Evolutionary conservation across 2,329 filamentous ascomycete genomes (phyloP).

Genomic region (Phyllosticta paracitricarpa): DNA sequence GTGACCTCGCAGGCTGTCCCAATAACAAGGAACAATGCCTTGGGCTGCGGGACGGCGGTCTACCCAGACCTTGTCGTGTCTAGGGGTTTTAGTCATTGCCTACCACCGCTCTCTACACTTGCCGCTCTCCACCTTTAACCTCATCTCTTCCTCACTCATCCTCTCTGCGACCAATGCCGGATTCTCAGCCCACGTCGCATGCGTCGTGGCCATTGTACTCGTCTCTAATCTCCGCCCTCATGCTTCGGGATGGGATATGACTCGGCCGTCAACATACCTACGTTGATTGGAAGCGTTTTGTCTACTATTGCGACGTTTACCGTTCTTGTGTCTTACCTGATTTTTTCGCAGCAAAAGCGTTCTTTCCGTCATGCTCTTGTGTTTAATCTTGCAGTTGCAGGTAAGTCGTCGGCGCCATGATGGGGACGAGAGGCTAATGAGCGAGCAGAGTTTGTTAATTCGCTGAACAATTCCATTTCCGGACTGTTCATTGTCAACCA

Average conservation of each 20-base stretch:
- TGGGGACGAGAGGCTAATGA: not conserved
- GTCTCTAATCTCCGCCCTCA: not conserved
- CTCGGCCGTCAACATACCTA: slow-evolving; percentile 13
- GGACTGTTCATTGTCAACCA: slow-evolving; percentile 27
- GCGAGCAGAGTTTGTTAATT: slow-evolving; percentile 33
- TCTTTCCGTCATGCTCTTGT: slow-evolving; percentile 18
- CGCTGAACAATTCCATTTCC: slow-evolving; percentile 34
- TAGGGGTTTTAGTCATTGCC: not conserved
- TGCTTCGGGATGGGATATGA: slow-evolving; percentile 6
- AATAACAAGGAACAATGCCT: not conserved
- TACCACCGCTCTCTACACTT: not conserved
- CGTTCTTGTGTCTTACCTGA: slow-evolving; percentile 15
- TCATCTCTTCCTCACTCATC: not conserved
- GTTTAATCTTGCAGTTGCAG: slow-evolving; percentile 18
- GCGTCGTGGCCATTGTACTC: not conserved
- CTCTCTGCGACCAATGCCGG: not conserved
- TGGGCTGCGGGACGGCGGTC: not conserved
- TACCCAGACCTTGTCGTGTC: not conserved
- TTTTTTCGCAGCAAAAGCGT: slow-evolving; percentile 14
- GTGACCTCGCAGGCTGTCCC: not conserved
- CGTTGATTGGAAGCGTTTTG: slow-evolving; percentile 17
- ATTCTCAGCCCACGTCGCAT: not conserved
- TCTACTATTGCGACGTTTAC: slow-evolving; percentile 14
- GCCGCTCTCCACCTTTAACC: not conserved
- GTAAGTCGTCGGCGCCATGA: slow-evolving; percentile 1